Conservation (phyloP, 495 filamentous ascomycete genomes). For the Hypoxylon trugodes region DNA sequence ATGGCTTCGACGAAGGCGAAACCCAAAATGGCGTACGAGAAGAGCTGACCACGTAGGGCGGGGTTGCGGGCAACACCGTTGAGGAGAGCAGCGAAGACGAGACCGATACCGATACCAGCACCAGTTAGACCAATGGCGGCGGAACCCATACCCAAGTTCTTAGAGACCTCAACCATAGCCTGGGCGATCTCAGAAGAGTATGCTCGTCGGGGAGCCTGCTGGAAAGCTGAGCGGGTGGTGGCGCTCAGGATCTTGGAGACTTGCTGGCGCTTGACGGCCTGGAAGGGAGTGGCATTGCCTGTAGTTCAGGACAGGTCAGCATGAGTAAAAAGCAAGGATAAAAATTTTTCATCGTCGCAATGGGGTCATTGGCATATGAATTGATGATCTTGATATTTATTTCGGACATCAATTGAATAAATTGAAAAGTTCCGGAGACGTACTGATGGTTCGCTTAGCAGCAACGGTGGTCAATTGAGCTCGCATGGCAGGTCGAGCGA, state of each 20-base stretch:
- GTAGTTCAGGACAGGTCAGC: conserved; percentile 41
- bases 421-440: conserved; percentile 37
- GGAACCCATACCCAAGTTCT: conserved; percentile 86
- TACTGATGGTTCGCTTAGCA: conserved; percentile 76
- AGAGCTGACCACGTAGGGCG: conserved; percentile 87
- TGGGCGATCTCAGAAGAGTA: conserved; percentile 84
- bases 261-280: conserved; percentile 75
- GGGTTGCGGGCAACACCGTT: conserved; percentile 88
- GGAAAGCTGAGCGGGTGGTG: conserved; percentile 71
- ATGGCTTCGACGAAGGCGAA: conserved; percentile 95
- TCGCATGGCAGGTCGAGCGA: conserved; percentile 73
- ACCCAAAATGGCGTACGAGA: conserved; percentile 92
- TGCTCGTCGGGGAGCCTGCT: conserved; percentile 67
- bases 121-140: conserved; percentile 89
- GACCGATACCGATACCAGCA: conserved; percentile 92
- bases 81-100: conserved; percentile 88
- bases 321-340: not conserved
- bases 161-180: conserved; percentile 86
- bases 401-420: conserved; percentile 19
- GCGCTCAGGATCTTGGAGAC: conserved; percentile 69
- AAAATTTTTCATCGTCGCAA: conserved; percentile 18
- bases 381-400: conserved; percentile 15
- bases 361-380: conserved; percentile 4
- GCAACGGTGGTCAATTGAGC: conserved; percentile 63
- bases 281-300: conserved; percentile 61